phyloP scores from a whole-genome alignment of 306 rosid genomes.

The Ormosia semicastrata region DNA sequence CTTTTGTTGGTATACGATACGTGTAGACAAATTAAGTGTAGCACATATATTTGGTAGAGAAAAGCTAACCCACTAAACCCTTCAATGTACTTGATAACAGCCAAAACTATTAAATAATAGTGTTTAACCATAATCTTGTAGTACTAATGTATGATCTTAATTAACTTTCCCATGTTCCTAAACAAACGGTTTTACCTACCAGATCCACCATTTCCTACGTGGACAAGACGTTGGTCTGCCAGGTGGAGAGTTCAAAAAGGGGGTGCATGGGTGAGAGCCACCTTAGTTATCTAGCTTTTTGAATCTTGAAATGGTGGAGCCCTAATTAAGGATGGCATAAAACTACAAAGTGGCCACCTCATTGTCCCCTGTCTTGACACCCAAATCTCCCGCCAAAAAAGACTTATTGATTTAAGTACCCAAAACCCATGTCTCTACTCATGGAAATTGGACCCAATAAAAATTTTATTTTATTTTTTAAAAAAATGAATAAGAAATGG shows the following conservation, averaged over 20 bases:
- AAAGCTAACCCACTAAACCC: neutral
- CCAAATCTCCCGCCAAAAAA: slow-evolving; percentile 70
- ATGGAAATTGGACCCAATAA: neutral
- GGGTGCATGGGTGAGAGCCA: neutral
- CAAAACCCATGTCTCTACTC: slow-evolving; percentile 21
- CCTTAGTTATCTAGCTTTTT: slow-evolving; percentile 38
- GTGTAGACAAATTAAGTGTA: neutral
- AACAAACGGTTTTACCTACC: slow-evolving; percentile 62
- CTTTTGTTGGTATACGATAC: neutral
- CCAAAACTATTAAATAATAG: neutral
- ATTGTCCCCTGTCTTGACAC: slow-evolving; percentile 50
- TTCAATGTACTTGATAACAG: slow-evolving; percentile 2
- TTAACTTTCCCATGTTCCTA: slow-evolving; percentile 32
- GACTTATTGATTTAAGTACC: slow-evolving; percentile 7
- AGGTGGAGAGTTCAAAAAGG: slow-evolving; percentile 34
- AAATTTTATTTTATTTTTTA: neutral
- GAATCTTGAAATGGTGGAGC: slow-evolving; percentile 56
- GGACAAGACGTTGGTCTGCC: slow-evolving; percentile 35
- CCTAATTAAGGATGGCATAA: slow-evolving; percentile 37
- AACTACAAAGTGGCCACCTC: slow-evolving; percentile 36
- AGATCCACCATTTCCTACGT: slow-evolving; percentile 38
- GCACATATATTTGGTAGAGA: neutral
- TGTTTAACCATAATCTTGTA: neutral
- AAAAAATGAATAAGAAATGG: neutral
- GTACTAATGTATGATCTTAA: neutral